Percentiles rank a stretch among this genome's conserved stretches.
These are phyloP conservation scores for Geotrichum klebahnii DNA, from an alignment of 1,139 yeast genomes.

Conservation along the genomic window DNA sequence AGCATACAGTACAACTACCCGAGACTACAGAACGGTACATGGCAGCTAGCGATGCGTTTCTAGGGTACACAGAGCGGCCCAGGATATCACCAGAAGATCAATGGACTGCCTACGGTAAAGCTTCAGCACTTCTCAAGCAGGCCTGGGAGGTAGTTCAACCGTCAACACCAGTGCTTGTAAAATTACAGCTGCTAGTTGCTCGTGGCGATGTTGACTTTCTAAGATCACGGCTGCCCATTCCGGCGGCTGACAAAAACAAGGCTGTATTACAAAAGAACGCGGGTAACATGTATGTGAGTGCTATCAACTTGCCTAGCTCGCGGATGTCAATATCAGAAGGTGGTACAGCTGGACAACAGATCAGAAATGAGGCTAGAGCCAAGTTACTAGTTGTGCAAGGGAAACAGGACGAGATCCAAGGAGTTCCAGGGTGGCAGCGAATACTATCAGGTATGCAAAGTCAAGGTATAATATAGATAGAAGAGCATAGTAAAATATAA, in stretches of 20 bases:
- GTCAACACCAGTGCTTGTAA: slow-evolving; percentile 15
- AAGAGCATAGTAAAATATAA: background rate
- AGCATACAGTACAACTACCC: slow-evolving; percentile 22
- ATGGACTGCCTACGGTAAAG: slow-evolving; percentile 17
- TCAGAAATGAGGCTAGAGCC: slow-evolving; percentile 8
- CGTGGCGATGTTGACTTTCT: slow-evolving; percentile 33
- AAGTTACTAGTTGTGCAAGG: slow-evolving; percentile 3
- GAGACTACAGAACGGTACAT: slow-evolving; percentile 25
- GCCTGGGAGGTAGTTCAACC: slow-evolving; percentile 19
- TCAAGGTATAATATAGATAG: background rate
- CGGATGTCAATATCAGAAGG: slow-evolving; percentile 4
- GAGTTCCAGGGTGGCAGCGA: slow-evolving; percentile 4
- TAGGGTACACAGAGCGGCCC: slow-evolving; percentile 26
- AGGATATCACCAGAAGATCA: slow-evolving; percentile 1
- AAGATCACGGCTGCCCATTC: slow-evolving; percentile 25
- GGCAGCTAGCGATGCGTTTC: slow-evolving; percentile 29
- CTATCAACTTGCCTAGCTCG: slow-evolving; percentile 16
- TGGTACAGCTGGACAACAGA: slow-evolving; percentile 6
- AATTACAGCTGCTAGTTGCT: slow-evolving; percentile 25
- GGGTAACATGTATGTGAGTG: slow-evolving; percentile 28
- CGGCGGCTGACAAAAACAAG: slow-evolving; percentile 28
- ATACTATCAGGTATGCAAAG: background rate
- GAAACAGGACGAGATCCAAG: background rate
- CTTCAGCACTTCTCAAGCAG: slow-evolving; percentile 13
- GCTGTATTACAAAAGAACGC: slow-evolving; percentile 28